These are phyloP conservation scores for Moricandia arvensis DNA, from an alignment of 345 rosid species.

Conservation along the genomic window DNA sequence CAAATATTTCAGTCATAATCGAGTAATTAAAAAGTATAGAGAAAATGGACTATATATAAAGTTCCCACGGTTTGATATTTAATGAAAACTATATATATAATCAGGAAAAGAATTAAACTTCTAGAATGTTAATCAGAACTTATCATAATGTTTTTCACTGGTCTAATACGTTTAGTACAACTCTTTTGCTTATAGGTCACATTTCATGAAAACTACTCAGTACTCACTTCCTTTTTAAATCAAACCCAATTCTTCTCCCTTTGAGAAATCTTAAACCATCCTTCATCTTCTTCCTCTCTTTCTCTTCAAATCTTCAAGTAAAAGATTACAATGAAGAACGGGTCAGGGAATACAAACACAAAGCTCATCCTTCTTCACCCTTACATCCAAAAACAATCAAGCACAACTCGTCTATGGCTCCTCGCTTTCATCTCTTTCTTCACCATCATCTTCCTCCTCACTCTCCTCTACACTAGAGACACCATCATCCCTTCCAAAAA, in stretches of 20 bases:
- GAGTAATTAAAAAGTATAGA: no score
- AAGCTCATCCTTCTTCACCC: constrained; percentile 95
- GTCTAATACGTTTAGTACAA: neutral
- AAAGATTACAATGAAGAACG: constrained; percentile 54
- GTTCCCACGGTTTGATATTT: no score
- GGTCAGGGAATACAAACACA: constrained; percentile 56
- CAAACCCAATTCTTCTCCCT: constrained; percentile 8
- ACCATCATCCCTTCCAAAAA: constrained; percentile 36
- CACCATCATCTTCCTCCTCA: constrained; percentile 74
- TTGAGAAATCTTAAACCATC: constrained; percentile 11
- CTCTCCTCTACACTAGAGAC: constrained; percentile 62
- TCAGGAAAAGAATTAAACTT: neutral
- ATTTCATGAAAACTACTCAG: neutral
- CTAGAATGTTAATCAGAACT: neutral
- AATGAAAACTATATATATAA: neutral
- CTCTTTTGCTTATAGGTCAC: constrained; percentile 21
- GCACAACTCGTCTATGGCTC: constrained; percentile 80
- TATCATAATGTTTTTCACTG: constrained; percentile 12
- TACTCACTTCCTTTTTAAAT: constrained; percentile 25
- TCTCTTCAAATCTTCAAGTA: neutral
- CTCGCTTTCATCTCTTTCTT: constrained; percentile 78
- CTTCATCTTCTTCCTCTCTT: neutral
- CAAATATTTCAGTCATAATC: no score
- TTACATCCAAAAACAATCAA: constrained; percentile 86
- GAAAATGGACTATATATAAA: no score